Evolutionary conservation across 108 stramenopile genomes (phyloP), one percentile per base, ranked within the genome.

Genomic region (Tribonema minus): DNA sequence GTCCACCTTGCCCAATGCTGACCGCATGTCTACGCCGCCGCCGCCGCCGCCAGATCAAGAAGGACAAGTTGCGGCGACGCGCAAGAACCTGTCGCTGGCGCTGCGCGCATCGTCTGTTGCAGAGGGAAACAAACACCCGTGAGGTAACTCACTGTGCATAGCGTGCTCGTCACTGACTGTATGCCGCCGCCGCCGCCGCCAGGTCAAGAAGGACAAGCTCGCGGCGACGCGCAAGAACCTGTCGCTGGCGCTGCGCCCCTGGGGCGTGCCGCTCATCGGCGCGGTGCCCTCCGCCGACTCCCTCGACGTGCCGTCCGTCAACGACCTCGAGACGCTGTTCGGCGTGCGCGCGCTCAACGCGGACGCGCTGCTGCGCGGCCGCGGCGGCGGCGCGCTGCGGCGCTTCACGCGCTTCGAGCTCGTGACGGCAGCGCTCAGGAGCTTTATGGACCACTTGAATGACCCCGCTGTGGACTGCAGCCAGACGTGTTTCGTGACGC

Each of bases 231-330:
- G 46, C 15, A 54, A 54, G 46, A 15, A 54, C 46, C 46, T 54
- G 15, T 15, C 15, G 9, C 15, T 20, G 20, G 46, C 46, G 20
- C 46, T 54, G 46, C 46, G 20, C 9, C 46, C 46, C 9, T 54
- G 46, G 46, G 46, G 46, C 25, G 84, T 94, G n/a, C 95, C 95
- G 15, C 74, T 97, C n/a, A 68, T 97, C 30, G 95, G 94, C 9
- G 91, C 91, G 35, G 90, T 96, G 63, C 95, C 95, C 3, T 92
- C 92, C 86, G 84, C 91, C 59, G 92, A 93, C 28, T 92, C 89
- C 59, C 82, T 97, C 40, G 94, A 93, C 38, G 88, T 90, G 62
- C 94, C 96, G 23, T 92, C 95, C 15, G 76, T 96, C 58, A 91
- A 90, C 15, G 95, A 97, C 84, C 84, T 95, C 15, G 95, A 97